Conservation (phyloP, 345 rosid genomes). For the Melaleuca quinquenervia region DNA sequence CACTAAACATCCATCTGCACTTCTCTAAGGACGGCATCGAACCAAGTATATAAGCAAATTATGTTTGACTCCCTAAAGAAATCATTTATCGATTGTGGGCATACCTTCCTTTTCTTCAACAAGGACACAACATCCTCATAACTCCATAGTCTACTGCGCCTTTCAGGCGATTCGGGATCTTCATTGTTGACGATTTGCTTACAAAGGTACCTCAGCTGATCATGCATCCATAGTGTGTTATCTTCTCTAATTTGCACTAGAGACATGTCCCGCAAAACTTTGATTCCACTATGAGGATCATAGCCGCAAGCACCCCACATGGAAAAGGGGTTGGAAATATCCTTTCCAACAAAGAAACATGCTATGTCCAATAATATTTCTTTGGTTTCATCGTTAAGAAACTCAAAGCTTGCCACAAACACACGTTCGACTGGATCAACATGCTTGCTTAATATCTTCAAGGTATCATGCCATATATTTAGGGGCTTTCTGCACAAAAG, state of each 20-base stretch:
- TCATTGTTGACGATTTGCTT: not conserved
- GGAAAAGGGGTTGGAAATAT: not conserved
- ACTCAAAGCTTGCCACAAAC: not conserved
- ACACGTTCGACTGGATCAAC: not conserved
- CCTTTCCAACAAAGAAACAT: not conserved
- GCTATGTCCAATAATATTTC: conserved; percentile 2
- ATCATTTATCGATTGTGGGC: fast-evolving
- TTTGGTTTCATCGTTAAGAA: not conserved
- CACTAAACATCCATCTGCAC: not conserved
- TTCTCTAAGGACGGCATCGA: not conserved
- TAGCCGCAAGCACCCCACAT: not conserved
- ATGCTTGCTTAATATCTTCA: not conserved
- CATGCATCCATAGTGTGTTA: not conserved
- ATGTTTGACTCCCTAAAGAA: not conserved
- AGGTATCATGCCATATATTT: not conserved
- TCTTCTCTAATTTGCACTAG: not conserved
- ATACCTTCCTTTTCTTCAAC: not conserved
- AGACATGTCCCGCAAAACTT: not conserved
- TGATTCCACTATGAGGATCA: not conserved
- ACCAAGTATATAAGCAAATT: not conserved
- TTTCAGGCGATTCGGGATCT: not conserved
- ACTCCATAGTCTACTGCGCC: not conserved
- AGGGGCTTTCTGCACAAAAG: not conserved
- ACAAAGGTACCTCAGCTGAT: not conserved
- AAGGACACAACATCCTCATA: not conserved